Percentiles rank a stretch among this genome's conserved stretches.
Conservation (phyloP, 306 rosid species). For the Vachellia collinsii region DNA sequence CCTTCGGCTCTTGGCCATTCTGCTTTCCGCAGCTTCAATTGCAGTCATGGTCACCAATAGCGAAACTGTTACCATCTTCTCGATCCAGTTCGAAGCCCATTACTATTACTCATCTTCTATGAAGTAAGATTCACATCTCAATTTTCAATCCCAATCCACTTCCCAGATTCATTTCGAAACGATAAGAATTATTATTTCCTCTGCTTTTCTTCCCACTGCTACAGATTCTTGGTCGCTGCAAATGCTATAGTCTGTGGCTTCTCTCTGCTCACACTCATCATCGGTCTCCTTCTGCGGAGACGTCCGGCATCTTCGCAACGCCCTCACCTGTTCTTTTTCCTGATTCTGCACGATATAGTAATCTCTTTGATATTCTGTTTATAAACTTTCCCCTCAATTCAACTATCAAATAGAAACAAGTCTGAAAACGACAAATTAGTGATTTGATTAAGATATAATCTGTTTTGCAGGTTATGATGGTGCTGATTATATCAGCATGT, state of each 20-base stretch:
- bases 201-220: neutral
- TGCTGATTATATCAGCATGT: slow-evolving; percentile 65
- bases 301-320: slow-evolving; percentile 25
- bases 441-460: neutral
- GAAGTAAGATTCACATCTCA: slow-evolving; percentile 43
- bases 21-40: slow-evolving; percentile 49
- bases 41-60: slow-evolving; percentile 52
- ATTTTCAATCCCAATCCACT: slow-evolving; percentile 15
- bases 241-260: slow-evolving; percentile 49
- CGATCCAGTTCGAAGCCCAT: slow-evolving; percentile 50
- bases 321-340: slow-evolving; percentile 38
- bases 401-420: neutral
- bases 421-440: neutral
- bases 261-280: slow-evolving; percentile 49
- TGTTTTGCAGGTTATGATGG: slow-evolving; percentile 50
- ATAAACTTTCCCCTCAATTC: neutral
- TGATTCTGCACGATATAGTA: slow-evolving; percentile 61
- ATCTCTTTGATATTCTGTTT: slow-evolving; percentile 16
- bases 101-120: slow-evolving; percentile 59
- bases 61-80: slow-evolving; percentile 55
- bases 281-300: slow-evolving; percentile 32
- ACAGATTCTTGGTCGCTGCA: slow-evolving; percentile 68
- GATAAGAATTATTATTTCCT: neutral
- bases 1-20: slow-evolving; percentile 55
- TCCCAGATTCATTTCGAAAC: neutral